phyloP scores from a whole-genome alignment of 2,329 filamentous ascomycete species.

The Botrytis hyacinthi region DNA sequence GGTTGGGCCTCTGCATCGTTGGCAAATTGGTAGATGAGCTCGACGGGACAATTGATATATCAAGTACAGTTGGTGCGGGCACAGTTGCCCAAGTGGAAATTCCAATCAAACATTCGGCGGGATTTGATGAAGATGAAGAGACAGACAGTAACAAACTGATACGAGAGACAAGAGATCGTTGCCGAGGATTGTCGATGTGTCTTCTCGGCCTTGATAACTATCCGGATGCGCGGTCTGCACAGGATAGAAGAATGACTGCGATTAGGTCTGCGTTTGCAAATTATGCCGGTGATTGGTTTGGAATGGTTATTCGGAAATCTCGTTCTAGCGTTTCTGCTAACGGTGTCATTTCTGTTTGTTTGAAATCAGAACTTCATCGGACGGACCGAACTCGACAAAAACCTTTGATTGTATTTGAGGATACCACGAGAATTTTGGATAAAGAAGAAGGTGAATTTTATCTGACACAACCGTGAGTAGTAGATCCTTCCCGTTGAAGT shows the following conservation, averaged over 20 bases:
- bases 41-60: constrained; percentile 57
- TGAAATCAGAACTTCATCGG: constrained; percentile 24
- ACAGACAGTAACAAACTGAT: constrained; percentile 13
- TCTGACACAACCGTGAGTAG: constrained; percentile 28
- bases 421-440: constrained; percentile 5
- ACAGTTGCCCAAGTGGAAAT: constrained; percentile 53
- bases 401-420: constrained; percentile 31
- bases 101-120: constrained; percentile 30
- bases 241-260: constrained; percentile 23
- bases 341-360: constrained; percentile 24
- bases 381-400: background rate
- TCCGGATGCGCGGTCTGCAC: constrained; percentile 22
- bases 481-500: background rate
- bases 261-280: constrained; percentile 25
- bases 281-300: constrained; percentile 30
- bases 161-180: constrained; percentile 21
- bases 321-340: constrained; percentile 7
- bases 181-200: constrained; percentile 25
- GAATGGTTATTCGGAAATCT: constrained; percentile 25
- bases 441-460: constrained; percentile 23
- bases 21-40: constrained; percentile 58
- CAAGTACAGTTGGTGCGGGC: constrained; percentile 51
- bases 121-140: background rate
- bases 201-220: constrained; percentile 28
- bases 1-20: constrained; percentile 62